These are phyloP conservation scores for Ascochyta rabiei DNA, from an alignment of 2,329 filamentous ascomycete genomes.

Conservation along the genomic window DNA sequence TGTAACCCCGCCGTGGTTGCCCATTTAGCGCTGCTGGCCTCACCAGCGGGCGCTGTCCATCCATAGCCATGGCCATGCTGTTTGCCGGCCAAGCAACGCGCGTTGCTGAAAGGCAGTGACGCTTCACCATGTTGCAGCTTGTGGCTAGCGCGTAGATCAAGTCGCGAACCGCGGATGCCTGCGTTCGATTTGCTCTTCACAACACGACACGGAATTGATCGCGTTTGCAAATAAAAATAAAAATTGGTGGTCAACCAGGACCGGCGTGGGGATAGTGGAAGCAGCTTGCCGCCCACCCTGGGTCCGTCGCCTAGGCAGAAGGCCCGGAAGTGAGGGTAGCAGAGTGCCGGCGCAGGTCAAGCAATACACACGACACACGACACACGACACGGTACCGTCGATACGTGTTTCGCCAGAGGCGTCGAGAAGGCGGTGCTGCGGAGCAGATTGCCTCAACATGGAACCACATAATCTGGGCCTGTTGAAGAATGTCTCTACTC, in stretches of 20 bases:
- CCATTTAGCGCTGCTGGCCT: conserved; percentile 39
- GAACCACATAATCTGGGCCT: conserved; percentile 37
- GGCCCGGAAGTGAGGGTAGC: conserved; percentile 16
- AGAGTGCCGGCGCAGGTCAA: conserved; percentile 19
- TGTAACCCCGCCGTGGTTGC: conserved; percentile 37
- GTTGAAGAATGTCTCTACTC: conserved; percentile 19
- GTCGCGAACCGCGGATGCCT: conserved; percentile 25
- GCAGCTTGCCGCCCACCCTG: conserved; percentile 19
- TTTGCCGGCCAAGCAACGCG: conserved; percentile 28
- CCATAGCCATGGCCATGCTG: conserved; percentile 9
- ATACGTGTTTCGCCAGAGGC: conserved; percentile 47
- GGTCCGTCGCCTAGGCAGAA: not conserved
- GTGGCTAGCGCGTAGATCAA: conserved; percentile 25
- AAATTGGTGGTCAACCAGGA: conserved; percentile 17
- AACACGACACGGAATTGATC: conserved; percentile 19
- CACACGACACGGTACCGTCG: conserved; percentile 7
- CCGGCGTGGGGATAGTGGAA: conserved; percentile 17
- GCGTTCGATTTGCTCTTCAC: conserved; percentile 10
- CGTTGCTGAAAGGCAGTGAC: conserved; percentile 39
- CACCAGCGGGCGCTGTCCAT: conserved; percentile 24
- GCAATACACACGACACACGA: no score
- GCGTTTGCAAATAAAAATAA: conserved; percentile 25
- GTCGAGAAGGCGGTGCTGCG: conserved; percentile 41
- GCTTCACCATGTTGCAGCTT: conserved; percentile 4
- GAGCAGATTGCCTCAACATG: conserved; percentile 49